These are phyloP conservation scores for Solanum rostratum DNA, from an alignment of 257 asterid species.

Conservation along the genomic window DNA sequence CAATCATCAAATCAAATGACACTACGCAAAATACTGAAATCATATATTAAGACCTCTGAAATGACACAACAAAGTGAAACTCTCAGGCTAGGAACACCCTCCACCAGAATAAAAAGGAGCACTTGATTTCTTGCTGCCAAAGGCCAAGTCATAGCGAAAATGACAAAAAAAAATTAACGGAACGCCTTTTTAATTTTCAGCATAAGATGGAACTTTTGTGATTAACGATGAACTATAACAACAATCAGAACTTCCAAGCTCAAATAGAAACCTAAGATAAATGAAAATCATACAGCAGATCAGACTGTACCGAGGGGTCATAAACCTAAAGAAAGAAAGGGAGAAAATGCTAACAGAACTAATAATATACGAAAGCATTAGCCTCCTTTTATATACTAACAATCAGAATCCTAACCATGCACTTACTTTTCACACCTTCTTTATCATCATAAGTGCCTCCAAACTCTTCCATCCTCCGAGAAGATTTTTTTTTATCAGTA, in stretches of 20 bases:
- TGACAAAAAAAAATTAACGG: not conserved
- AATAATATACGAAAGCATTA: not conserved
- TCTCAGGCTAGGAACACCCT: not conserved
- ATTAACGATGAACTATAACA: not conserved
- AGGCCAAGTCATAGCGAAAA: not conserved
- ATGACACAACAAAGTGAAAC: not conserved
- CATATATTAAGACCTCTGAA: not conserved
- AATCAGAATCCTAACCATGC: not conserved
- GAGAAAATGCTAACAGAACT: not conserved
- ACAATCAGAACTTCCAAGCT: not conserved
- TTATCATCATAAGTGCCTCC: slow-evolving; percentile 55
- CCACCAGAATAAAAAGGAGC: not conserved
- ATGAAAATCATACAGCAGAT: not conserved
- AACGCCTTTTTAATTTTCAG: not conserved
- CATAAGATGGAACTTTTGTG: not conserved
- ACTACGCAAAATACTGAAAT: not conserved
- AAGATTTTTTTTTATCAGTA: slow-evolving; percentile 53
- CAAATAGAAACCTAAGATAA: not conserved
- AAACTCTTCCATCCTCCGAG: slow-evolving; percentile 41
- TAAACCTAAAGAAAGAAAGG: not conserved
- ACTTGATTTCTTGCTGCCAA: not conserved
- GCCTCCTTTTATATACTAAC: not conserved
- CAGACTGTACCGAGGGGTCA: not conserved
- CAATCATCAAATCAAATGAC: not conserved
- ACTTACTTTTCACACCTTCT: slow-evolving; percentile 63